Percentiles rank a stretch among this genome's conserved stretches.
phyloP scores from a whole-genome alignment of 1,284 basidiomycete genomes.

The Ceratobasidium sp. region DNA sequence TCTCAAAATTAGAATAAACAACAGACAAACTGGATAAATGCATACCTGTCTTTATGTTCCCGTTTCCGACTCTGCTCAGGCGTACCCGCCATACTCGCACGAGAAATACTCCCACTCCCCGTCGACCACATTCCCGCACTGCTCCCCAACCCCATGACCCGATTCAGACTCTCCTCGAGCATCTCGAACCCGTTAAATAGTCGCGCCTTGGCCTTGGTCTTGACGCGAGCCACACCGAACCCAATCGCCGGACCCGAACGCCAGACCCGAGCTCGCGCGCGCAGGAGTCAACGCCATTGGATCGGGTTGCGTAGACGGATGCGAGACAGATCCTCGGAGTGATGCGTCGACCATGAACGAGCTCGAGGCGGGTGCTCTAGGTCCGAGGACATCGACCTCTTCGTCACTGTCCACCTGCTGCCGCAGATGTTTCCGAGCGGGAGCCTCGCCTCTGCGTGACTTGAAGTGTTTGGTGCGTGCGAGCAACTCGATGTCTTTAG shows the following conservation, averaged over 20 bases:
- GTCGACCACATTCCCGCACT: conserved; percentile 27
- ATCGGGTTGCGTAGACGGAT: too few relatives aligned
- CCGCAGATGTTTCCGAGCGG: neutral
- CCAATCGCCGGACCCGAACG: neutral
- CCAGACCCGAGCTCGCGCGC: neutral
- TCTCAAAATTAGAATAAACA: neutral
- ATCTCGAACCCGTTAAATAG: conserved; percentile 12
- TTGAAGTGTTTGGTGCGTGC: too few relatives aligned
- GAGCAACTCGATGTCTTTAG: too few relatives aligned
- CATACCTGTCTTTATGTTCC: conserved; percentile 33
- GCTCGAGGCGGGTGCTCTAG: conserved; percentile 1
- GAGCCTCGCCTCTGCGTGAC: too few relatives aligned
- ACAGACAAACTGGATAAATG: conserved; percentile 7
- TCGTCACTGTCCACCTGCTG: conserved; percentile 34
- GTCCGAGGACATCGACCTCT: conserved; percentile 21
- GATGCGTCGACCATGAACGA: too few relatives aligned
- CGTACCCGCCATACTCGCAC: conserved; percentile 19
- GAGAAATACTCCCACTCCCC: conserved; percentile 23
- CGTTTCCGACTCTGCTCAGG: conserved; percentile 34
- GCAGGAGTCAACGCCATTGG: too few relatives aligned
- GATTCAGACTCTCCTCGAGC: conserved; percentile 11
- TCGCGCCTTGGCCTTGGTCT: conserved; percentile 32
- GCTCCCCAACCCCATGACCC: too few relatives aligned
- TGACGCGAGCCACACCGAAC: neutral
- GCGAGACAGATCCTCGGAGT: too few relatives aligned